A percentile compares a stretch with the other conserved stretches of the same genome.
These are phyloP conservation scores for Fusarium nodosum DNA, from an alignment of 2,329 filamentous ascomycete genomes.

Conservation along the genomic window DNA sequence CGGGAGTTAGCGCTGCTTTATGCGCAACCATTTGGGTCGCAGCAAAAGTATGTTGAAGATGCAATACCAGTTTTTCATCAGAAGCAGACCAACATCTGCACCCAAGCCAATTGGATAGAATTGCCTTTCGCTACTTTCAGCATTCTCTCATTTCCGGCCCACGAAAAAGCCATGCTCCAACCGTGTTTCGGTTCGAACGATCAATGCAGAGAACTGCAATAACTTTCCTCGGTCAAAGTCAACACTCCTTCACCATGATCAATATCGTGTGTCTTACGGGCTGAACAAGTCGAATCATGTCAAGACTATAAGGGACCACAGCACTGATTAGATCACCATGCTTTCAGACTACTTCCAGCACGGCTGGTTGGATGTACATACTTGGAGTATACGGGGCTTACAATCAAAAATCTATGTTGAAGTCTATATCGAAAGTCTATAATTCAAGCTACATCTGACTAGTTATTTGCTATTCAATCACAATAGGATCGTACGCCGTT, in stretches of 20 bases:
- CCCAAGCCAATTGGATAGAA: too few relatives aligned
- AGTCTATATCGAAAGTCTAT: neutral
- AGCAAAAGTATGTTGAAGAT: neutral
- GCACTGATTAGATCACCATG: neutral
- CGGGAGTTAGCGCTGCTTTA: neutral
- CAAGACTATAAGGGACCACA: neutral
- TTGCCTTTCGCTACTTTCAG: neutral
- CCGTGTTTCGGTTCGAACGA: neutral
- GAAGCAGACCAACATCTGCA: neutral
- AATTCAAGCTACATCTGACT: neutral
- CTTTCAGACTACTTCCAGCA: neutral
- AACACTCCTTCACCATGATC: neutral
- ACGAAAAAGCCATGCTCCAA: neutral
- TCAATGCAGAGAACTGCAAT: neutral
- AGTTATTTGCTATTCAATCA: neutral
- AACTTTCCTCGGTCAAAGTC: neutral
- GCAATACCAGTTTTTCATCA: neutral
- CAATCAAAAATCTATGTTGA: neutral
- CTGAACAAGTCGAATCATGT: neutral
- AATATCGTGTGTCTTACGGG: neutral
- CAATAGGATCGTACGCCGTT: neutral
- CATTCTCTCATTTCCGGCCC: neutral
- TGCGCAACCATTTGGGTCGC: constrained; percentile 2
- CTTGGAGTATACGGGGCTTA: neutral
- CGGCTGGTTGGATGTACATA: neutral